A percentile compares a stretch with the other conserved stretches of the same genome.
These are phyloP conservation scores for Thelonectria discophora DNA, from an alignment of 2,329 filamentous ascomycete species.

Conservation along the genomic window DNA sequence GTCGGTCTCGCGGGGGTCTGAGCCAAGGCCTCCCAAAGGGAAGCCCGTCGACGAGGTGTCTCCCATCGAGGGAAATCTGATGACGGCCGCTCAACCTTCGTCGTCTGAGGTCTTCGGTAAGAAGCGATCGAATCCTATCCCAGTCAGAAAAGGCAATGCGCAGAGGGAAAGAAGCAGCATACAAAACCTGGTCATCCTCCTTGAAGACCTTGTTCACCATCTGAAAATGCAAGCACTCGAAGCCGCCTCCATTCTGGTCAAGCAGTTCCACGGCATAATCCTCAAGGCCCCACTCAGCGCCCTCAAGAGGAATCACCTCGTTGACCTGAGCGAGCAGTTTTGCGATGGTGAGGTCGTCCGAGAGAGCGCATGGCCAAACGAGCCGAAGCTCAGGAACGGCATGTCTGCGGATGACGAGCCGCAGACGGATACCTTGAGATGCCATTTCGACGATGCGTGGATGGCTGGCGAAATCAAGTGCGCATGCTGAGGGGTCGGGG, in stretches of 20 bases:
- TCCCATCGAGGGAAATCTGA: constrained; percentile 82
- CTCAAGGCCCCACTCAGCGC: constrained; percentile 83
- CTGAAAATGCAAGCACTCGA: constrained; percentile 90
- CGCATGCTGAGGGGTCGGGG: constrained; percentile 29
- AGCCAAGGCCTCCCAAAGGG: constrained; percentile 81
- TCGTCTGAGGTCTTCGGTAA: constrained; percentile 76
- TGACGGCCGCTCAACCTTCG: constrained; percentile 78
- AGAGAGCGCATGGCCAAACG: constrained; percentile 71
- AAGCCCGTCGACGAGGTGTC: constrained; percentile 84
- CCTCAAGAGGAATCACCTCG: constrained; percentile 82
- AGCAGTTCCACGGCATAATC: constrained; percentile 86
- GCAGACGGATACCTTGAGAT: constrained; percentile 68
- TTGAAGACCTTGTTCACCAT: constrained; percentile 74
- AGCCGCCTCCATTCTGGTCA: constrained; percentile 65
- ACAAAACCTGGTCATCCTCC: constrained; percentile 86
- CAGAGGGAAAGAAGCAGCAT: constrained; percentile 46
- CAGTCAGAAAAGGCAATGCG: constrained; percentile 19
- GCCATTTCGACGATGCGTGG: constrained; percentile 38
- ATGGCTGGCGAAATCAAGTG: constrained; percentile 16
- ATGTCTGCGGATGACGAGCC: constrained; percentile 76
- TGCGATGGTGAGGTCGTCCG: constrained; percentile 73
- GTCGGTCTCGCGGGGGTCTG: constrained; percentile 66
- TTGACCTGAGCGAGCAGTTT: constrained; percentile 82
- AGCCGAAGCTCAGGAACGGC: constrained; percentile 76
- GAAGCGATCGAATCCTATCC: constrained; percentile 78